These are phyloP conservation scores for Colletotrichum viniferum DNA, from an alignment of 2,329 filamentous ascomycete species.

Conservation along the genomic window DNA sequence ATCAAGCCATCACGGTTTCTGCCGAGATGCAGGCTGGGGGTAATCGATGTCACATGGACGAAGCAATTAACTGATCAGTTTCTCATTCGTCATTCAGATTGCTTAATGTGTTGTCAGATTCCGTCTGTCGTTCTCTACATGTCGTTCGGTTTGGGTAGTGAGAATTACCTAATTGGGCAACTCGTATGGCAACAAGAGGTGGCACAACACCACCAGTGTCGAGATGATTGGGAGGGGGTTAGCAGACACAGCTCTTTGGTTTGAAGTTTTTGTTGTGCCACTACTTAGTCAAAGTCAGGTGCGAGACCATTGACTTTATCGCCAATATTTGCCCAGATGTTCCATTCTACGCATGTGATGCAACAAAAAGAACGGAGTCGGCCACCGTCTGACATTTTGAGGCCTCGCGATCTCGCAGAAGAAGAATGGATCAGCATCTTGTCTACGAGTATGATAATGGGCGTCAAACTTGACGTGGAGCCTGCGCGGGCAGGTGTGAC, in stretches of 20 bases:
- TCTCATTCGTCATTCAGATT: not conserved
- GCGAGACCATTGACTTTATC: no score
- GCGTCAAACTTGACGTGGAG: not conserved
- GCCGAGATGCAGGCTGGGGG: not conserved
- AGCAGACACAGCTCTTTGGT: not conserved
- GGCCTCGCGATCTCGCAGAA: rapidly evolving
- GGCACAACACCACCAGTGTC: not conserved
- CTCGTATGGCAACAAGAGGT: not conserved
- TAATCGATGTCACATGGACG: not conserved
- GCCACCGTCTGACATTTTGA: not conserved
- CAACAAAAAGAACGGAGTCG: not conserved
- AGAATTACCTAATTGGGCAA: not conserved
- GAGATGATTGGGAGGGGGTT: not conserved
- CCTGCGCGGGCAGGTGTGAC: not conserved
- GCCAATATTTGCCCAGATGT: no score
- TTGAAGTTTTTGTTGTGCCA: no score
- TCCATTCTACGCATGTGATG: no score
- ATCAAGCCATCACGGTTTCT: rapidly evolving
- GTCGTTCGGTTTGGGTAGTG: not conserved
- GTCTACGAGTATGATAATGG: rapidly evolving
- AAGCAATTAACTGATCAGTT: rapidly evolving
- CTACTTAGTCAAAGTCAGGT: no score
- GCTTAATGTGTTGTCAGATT: rapidly evolving
- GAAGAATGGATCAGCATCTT: rapidly evolving
- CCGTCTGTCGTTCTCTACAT: not conserved